These are phyloP conservation scores for Ceratobasidium sp. DNA, from an alignment of 1,284 basidiomycete species.

Conservation along the genomic window DNA sequence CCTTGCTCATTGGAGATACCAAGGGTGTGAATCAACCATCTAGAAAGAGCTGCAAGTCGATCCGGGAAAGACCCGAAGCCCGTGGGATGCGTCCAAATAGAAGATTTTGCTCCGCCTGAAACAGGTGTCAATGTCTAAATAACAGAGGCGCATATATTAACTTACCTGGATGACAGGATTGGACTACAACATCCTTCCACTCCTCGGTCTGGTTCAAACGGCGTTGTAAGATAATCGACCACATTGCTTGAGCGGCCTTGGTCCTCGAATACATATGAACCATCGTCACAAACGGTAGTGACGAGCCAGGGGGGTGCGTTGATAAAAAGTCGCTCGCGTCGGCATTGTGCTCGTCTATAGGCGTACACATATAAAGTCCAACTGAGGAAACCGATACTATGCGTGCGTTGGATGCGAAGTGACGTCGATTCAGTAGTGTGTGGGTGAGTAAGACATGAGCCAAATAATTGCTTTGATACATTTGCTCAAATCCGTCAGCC, in stretches of 20 bases:
- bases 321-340: constrained; percentile 18
- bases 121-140: neutral
- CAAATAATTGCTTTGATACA: constrained; percentile 9
- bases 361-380: neutral
- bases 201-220: neutral
- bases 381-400: constrained; percentile 39
- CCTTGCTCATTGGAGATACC: constrained; percentile 14
- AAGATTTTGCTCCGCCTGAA: constrained; percentile 15
- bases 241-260: constrained; percentile 39
- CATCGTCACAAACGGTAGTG: constrained; percentile 15
- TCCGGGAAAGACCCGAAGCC: neutral
- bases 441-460: constrained; percentile 20
- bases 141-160: neutral
- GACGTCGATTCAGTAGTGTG: neutral
- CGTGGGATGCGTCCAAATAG: constrained; percentile 9
- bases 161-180: constrained; percentile 44
- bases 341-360: neutral
- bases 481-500: constrained; percentile 37
- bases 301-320: neutral
- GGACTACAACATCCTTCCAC: constrained; percentile 39
- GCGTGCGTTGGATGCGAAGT: constrained; percentile 26
- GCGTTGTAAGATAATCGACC: constrained; percentile 32
- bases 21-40: neutral
- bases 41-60: neutral
- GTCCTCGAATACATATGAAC: constrained; percentile 28